These are phyloP conservation scores for Blastocystis sp. DNA, from an alignment of 352 stramenopile species.

Conservation along the genomic window DNA sequence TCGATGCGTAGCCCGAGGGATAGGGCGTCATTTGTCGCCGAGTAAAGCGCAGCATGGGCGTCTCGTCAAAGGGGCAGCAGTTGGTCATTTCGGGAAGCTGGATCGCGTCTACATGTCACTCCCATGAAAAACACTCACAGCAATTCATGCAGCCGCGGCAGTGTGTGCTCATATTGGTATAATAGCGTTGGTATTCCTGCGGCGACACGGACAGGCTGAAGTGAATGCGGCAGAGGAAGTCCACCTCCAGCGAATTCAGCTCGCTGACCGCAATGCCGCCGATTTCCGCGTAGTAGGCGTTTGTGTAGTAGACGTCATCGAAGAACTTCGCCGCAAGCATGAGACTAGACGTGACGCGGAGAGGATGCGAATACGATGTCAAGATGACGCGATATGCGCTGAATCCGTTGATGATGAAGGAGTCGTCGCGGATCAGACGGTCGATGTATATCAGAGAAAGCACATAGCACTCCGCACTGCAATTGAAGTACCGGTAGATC, in stretches of 20 bases:
- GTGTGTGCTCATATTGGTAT: constrained; percentile 77
- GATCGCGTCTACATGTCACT: not conserved
- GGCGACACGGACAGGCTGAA: constrained; percentile 91
- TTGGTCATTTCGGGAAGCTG: constrained; percentile 20
- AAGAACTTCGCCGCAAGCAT: constrained; percentile 98
- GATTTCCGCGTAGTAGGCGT: constrained; percentile 90
- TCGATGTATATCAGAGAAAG: constrained; percentile 98
- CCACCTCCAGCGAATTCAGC: constrained; percentile 95
- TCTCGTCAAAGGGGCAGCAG: constrained; percentile 14
- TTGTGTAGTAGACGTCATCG: constrained; percentile 99
- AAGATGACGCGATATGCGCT: constrained; percentile 97
- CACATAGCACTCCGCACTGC: constrained; percentile 96
- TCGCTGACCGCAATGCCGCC: constrained; percentile 74
- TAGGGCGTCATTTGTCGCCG: not conserved
- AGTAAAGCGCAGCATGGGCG: constrained; percentile 10
- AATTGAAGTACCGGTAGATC: constrained; percentile 96
- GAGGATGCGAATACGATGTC: constrained; percentile 75
- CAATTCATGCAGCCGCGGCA: not conserved
- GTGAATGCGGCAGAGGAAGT: constrained; percentile 95
- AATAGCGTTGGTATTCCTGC: constrained; percentile 85
- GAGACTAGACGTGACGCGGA: constrained; percentile 75
- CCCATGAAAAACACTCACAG: not conserved
- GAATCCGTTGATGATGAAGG: constrained; percentile 90
- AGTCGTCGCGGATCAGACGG: constrained; percentile 90
- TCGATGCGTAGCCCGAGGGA: not conserved